Base-by-base conservation (phyloP, 2,329 filamentous ascomycete species). In the Ophiocordyceps polyrhachis-furcata region DNA sequence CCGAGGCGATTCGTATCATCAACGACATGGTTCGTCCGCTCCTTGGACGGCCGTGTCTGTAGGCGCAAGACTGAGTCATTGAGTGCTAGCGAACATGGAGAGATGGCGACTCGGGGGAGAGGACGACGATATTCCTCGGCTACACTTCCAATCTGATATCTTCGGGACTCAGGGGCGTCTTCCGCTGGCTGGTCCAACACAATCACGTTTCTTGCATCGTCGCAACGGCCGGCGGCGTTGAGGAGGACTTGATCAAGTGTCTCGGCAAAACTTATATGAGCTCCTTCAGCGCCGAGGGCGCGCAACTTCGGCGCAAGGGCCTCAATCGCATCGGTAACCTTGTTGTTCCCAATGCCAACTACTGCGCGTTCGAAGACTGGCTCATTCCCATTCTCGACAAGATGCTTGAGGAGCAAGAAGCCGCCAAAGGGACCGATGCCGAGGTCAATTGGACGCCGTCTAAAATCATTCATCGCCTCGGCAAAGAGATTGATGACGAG, bases 171-270 rank as follows among this genome's bases (percentile, higher is more conserved):
- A 78, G 91, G 45, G 88, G 93, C 52, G 88, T 88, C 32, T 69
- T 98, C 51, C 83, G 91, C 46, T 98, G 87, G 67, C 76, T 98
- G 1, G 88, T 93, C 41, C 76, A 96, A 65, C 87, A 98, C 66
- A 81, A 79, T 50, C 88, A 96, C 59, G 79, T 98, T 50, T 91
- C 86, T 1, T 83, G 82, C 52, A 85, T 98, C 55, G 91, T 98
- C 48, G 94, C 91, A 21, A 94, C 91, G 0, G 91, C 91, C 0
- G 91, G 91, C 41, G 91, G 91, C 43, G 76, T 98, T 44, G 91
- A 98, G 62, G 91, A 98, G 61, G 91, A 98, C 62, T 79, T 98
- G 47, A 98, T 98, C 72, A 98, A 98, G 67, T 98, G 91, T 55
- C 78, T 98, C 2, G 91, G 83, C 12, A 81, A 86, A 44, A 98